These are phyloP conservation scores for Geotrichum macrosporum DNA, from an alignment of 1,139 yeast species.

Conservation along the genomic window DNA sequence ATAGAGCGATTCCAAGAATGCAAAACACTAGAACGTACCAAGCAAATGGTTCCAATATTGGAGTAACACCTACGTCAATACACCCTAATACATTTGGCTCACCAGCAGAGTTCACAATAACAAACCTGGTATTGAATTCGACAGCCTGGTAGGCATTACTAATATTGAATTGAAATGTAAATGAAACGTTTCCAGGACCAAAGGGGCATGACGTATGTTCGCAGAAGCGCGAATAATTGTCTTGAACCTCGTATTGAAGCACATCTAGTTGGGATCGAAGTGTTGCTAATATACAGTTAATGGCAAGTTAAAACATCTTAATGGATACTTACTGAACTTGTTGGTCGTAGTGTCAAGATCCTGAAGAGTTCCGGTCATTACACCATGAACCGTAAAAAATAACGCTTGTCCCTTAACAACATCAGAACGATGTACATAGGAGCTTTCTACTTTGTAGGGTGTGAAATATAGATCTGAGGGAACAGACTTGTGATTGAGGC, in stretches of 20 bases:
- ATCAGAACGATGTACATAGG: conserved; percentile 6
- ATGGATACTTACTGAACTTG: conserved; percentile 23
- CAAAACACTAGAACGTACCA: conserved; percentile 44
- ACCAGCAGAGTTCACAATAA: conserved; percentile 39
- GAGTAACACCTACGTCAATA: conserved; percentile 48
- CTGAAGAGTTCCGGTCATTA: conserved; percentile 26
- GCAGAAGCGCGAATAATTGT: conserved; percentile 33
- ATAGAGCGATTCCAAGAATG: conserved; percentile 44
- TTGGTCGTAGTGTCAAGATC: conserved; percentile 32
- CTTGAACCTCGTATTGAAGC: conserved; percentile 25
- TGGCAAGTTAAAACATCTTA: background rate
- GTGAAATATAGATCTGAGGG: too few relatives aligned
- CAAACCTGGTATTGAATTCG: conserved; percentile 32
- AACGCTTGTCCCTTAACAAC: conserved; percentile 21
- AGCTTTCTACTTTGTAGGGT: conserved; percentile 15
- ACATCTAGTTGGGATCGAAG: conserved; percentile 28
- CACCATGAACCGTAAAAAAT: conserved; percentile 27
- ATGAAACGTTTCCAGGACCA: conserved; percentile 26
- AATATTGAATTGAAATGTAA: conserved; percentile 29
- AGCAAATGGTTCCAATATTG: conserved; percentile 43
- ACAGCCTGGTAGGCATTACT: conserved; percentile 31
- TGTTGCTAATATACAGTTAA: conserved; percentile 24
- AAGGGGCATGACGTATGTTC: conserved; percentile 33
- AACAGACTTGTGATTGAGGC: too few relatives aligned
- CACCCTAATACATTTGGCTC: conserved; percentile 47